Evolutionary conservation across 139 green algal species (phyloP).

Genomic region (Zygnema cylindricum): DNA sequence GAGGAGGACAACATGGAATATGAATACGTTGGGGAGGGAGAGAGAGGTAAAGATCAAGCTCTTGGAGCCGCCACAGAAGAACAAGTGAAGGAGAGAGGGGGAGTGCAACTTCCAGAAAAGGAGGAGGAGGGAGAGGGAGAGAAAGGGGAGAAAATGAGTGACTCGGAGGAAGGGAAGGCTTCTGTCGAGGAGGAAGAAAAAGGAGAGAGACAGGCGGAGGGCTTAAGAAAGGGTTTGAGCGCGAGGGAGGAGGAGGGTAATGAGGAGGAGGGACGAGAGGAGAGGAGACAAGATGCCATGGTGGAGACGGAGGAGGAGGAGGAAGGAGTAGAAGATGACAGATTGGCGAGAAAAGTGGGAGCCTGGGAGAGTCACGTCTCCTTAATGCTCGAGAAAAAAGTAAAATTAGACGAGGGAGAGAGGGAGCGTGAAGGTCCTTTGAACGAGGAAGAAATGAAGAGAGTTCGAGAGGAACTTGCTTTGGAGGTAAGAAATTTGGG

Average conservation of each 20-base stretch:
- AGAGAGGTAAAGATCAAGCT: slow-evolving; percentile 65
- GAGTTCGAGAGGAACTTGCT: slow-evolving; percentile 41
- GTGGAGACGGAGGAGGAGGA: slow-evolving; percentile 34
- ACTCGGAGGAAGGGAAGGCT: background rate
- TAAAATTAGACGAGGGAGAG: slow-evolving; percentile 31
- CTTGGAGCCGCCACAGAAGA: slow-evolving; percentile 90
- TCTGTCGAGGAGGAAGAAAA: slow-evolving; percentile 12
- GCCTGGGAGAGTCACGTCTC: slow-evolving; percentile 9
- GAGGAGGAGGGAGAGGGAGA: slow-evolving; percentile 36
- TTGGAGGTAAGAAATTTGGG: slow-evolving; percentile 20
- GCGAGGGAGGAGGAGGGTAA: slow-evolving; percentile 81
- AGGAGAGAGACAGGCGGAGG: background rate
- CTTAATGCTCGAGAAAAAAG: background rate
- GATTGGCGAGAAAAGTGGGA: background rate
- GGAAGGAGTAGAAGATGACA: slow-evolving; percentile 18
- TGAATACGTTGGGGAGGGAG: slow-evolving; percentile 46
- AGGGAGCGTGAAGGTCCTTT: slow-evolving; percentile 20
- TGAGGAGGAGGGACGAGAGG: slow-evolving; percentile 45
- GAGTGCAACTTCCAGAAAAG: slow-evolving; percentile 26
- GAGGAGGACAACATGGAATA: slow-evolving; percentile 70
- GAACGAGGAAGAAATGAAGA: slow-evolving; percentile 48
- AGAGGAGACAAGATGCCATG: slow-evolving; percentile 39
- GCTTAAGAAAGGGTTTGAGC: background rate
- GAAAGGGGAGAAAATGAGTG: background rate
- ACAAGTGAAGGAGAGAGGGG: slow-evolving; percentile 66